Percentiles rank a stretch among this genome's conserved stretches.
These are phyloP conservation scores for Persicaria maculosa DNA, from an alignment of 148 eudicot species.

Conservation along the genomic window DNA sequence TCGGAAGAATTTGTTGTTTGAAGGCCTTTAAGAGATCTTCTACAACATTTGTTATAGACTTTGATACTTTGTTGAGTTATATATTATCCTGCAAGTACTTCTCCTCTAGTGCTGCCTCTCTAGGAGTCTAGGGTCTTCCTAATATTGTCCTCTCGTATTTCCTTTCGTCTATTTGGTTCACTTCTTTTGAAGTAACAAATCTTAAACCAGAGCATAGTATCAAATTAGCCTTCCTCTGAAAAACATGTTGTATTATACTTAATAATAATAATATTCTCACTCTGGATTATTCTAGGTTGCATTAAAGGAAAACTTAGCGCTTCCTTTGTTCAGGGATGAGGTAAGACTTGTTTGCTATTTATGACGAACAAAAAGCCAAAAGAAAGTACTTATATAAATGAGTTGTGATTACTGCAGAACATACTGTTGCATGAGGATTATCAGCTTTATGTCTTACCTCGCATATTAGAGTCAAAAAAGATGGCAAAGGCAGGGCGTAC, in stretches of 20 bases:
- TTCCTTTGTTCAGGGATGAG: constrained; percentile 92
- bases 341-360: constrained; percentile 30
- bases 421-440: constrained; percentile 91
- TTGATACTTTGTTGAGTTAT: neutral
- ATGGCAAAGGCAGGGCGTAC: constrained; percentile 97
- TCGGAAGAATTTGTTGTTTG: neutral
- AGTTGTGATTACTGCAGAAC: constrained; percentile 41
- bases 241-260: neutral
- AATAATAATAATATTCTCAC: neutral
- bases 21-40: neutral
- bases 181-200: constrained; percentile 5
- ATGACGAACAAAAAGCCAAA: neutral
- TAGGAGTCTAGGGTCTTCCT: neutral
- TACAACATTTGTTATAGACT: neutral
- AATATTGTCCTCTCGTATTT: neutral
- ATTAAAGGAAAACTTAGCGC: constrained; percentile 82
- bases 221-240: neutral
- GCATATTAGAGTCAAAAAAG: constrained; percentile 91
- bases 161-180: neutral
- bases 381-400: neutral
- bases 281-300: constrained; percentile 59
- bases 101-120: neutral
- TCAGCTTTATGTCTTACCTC: constrained; percentile 87
- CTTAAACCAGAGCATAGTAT: neutral
- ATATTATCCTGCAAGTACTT: neutral